phyloP scores from a whole-genome alignment of 2,329 filamentous ascomycete genomes.

The Colletotrichum orbiculare region DNA sequence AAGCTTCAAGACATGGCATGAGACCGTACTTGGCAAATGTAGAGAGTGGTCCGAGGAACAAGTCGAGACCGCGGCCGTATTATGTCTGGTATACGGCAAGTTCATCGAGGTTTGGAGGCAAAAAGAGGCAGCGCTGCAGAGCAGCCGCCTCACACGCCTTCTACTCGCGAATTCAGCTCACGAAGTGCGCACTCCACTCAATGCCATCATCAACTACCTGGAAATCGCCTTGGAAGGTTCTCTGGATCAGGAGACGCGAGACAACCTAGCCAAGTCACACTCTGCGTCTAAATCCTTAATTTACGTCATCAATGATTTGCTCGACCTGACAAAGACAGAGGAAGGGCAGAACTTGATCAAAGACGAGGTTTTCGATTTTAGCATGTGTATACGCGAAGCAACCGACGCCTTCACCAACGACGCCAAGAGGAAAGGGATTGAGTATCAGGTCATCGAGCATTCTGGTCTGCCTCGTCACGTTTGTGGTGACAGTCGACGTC shows the following conservation, averaged over 20 bases:
- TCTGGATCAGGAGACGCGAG: conserved; percentile 83
- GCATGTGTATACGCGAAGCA: conserved; percentile 78
- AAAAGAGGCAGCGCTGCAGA: conserved; percentile 86
- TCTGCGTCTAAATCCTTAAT: conserved; percentile 93
- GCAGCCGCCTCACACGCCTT: conserved; percentile 81
- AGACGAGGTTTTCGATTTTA: conserved; percentile 82
- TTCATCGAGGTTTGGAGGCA: conserved; percentile 96
- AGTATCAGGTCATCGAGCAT: conserved; percentile 75
- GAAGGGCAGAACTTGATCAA: conserved; percentile 83
- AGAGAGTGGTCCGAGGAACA: conserved; percentile 92
- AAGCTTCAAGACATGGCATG: conserved; percentile 84
- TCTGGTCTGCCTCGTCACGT: conserved; percentile 77
- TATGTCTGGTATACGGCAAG: conserved; percentile 87
- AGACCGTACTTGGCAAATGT: conserved; percentile 83
- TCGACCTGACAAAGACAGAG: conserved; percentile 90
- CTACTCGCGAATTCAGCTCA: conserved; percentile 90
- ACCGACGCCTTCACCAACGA: conserved; percentile 80
- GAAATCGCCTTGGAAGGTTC: conserved; percentile 88
- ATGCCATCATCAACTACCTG: conserved; percentile 94
- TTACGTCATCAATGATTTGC: conserved; percentile 91
- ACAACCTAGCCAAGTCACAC: conserved; percentile 86
- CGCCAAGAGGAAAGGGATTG: conserved; percentile 78
- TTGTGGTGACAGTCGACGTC: conserved; percentile 80
- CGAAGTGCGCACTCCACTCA: conserved; percentile 89
- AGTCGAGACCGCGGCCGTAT: conserved; percentile 86